Conservation (phyloP, 257 asterid genomes). For the Voacanga thouarsii region DNA sequence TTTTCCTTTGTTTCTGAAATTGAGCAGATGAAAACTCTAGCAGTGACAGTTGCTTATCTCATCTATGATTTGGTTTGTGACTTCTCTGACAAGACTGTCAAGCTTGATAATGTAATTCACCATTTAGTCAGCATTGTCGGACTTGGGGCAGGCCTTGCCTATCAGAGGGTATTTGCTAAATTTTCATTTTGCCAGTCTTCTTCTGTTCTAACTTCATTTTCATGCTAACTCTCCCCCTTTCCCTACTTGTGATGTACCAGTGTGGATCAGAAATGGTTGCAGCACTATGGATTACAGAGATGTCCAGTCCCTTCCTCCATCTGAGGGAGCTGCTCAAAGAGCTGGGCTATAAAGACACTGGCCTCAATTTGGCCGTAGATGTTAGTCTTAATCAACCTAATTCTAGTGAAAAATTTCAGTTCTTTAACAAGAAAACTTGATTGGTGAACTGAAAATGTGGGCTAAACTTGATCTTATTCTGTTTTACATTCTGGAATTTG, state of each 20-base stretch:
- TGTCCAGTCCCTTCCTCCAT: conserved; percentile 87
- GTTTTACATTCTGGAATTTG: neutral
- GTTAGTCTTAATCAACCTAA: conserved; percentile 34
- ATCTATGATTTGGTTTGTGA: conserved; percentile 70
- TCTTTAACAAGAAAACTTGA: neutral
- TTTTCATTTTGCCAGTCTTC: neutral
- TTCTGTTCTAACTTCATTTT: neutral
- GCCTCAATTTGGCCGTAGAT: conserved; percentile 76
- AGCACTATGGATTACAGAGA: conserved; percentile 71
- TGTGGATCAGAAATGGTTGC: conserved; percentile 93
- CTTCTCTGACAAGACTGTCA: conserved; percentile 45
- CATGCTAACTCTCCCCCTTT: neutral
- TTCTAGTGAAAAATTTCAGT: neutral
- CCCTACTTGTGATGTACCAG: conserved; percentile 24
- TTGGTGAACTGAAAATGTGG: neutral
- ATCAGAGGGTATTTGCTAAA: conserved; percentile 50
- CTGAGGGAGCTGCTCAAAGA: conserved; percentile 85
- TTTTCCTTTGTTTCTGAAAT: neutral
- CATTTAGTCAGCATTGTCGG: conserved; percentile 79
- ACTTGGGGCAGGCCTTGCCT: conserved; percentile 60
- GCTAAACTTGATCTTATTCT: neutral
- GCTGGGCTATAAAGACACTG: conserved; percentile 65
- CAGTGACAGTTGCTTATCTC: conserved; percentile 49
- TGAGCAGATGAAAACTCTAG: conserved; percentile 65
- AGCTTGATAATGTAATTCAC: conserved; percentile 67